phyloP scores from a whole-genome alignment of 768 basidiomycete species.

The Cubamyces lactineus region DNA sequence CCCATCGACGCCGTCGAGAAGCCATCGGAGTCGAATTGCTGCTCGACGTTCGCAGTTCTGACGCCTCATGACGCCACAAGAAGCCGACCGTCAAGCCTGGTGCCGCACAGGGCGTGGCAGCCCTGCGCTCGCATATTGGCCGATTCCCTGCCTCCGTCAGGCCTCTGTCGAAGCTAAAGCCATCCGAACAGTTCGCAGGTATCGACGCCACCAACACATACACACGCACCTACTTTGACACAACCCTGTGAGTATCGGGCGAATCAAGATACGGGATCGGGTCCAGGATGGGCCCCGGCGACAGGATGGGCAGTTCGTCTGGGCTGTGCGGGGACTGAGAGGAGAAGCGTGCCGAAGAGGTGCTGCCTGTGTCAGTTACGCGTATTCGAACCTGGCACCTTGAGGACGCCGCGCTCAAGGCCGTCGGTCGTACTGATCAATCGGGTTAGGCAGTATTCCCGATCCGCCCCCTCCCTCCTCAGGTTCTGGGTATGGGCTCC shows the following conservation, averaged over 20 bases:
- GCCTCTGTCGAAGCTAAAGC: background rate
- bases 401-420: background rate
- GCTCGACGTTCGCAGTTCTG: no score
- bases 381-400: slow-evolving; percentile 4
- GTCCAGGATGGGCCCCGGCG: background rate
- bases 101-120: background rate
- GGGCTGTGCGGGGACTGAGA: background rate
- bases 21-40: no score
- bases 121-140: background rate
- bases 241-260: slow-evolving; percentile 2
- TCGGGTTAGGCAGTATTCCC: background rate
- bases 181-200: background rate
- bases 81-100: background rate
- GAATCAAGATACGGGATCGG: slow-evolving; percentile 9
- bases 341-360: background rate
- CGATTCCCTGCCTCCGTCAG: background rate
- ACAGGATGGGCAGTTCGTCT: background rate
- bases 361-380: slow-evolving; percentile 16
- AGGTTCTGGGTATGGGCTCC: background rate
- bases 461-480: slow-evolving; percentile 4
- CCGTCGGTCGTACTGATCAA: background rate
- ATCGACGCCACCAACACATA: background rate
- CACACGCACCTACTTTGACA: slow-evolving; percentile 3
- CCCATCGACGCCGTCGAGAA: no score
- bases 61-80: no score